These are phyloP conservation scores for Zoysia pacifica DNA, from an alignment of 176 grass and related monocot species.

Conservation along the genomic window DNA sequence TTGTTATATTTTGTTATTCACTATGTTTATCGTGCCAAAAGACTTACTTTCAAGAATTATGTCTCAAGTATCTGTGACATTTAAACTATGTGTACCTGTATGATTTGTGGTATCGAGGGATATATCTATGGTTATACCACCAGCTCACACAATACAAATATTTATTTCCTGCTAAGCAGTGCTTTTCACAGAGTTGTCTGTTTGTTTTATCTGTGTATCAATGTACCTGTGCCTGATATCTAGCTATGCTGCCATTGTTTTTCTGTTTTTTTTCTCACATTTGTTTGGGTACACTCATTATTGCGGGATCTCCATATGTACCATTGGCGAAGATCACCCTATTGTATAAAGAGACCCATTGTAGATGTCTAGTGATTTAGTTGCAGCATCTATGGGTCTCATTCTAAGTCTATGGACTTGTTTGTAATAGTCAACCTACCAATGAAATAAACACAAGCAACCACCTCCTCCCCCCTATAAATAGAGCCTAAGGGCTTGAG, in stretches of 20 bases:
- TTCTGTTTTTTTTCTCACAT: neutral
- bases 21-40: neutral
- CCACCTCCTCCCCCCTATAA: too few species aligned
- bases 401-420: too few species aligned
- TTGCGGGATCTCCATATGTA: too few species aligned
- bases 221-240: neutral
- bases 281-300: neutral
- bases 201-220: conserved; percentile 12
- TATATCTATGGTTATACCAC: neutral
- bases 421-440: too few species aligned
- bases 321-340: too few species aligned
- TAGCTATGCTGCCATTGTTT: neutral
- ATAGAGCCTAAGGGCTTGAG: too few species aligned
- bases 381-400: too few species aligned
- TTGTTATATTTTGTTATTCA: conserved; percentile 6
- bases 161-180: neutral
- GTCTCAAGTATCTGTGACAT: conserved; percentile 5
- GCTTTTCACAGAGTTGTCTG: neutral
- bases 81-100: neutral
- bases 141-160: neutral
- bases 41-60: neutral
- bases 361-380: too few species aligned
- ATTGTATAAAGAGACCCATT: too few species aligned
- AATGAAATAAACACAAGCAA: too few species aligned
- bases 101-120: neutral